Conservation (phyloP, 1,139 yeast genomes). For the Kluyveromyces marxianus region DNA sequence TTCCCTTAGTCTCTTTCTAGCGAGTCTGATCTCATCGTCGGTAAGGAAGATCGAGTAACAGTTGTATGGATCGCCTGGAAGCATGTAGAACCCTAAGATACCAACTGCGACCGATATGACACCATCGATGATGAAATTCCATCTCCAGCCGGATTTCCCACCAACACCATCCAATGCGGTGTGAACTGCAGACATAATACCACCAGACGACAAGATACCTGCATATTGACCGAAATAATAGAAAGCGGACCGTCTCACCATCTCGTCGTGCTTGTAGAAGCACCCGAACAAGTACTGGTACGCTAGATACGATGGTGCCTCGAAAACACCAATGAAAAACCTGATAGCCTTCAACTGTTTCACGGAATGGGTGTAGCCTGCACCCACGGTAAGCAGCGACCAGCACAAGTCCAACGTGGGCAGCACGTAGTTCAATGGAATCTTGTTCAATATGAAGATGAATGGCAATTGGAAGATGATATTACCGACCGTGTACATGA, state of each 20-base stretch:
- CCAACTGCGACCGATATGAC: constrained; percentile 54
- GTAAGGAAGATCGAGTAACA: constrained; percentile 48
- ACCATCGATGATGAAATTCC: constrained; percentile 68
- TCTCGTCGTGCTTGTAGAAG: constrained; percentile 55
- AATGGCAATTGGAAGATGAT: constrained; percentile 47
- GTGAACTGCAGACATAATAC: constrained; percentile 54
- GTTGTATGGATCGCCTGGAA: constrained; percentile 65
- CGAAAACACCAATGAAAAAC: constrained; percentile 50
- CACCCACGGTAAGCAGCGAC: constrained; percentile 29
- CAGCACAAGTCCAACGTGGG: constrained; percentile 38
- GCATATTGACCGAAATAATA: constrained; percentile 54
- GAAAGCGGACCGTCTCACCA: constrained; percentile 52
- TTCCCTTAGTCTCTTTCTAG: constrained; percentile 44
- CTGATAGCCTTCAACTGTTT: constrained; percentile 26
- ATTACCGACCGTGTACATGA: constrained; percentile 50
- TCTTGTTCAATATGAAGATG: constrained; percentile 32
- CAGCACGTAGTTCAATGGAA: constrained; percentile 49
- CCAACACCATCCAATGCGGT: constrained; percentile 38
- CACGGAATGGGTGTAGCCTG: constrained; percentile 19
- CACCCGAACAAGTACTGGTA: constrained; percentile 55
- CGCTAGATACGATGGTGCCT: constrained; percentile 53
- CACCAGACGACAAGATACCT: constrained; percentile 57
- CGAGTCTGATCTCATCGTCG: constrained; percentile 50
- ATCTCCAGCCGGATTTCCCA: constrained; percentile 61
- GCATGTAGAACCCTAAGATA: constrained; percentile 48